A percentile compares a stretch with the other conserved stretches of the same genome.
These are phyloP conservation scores for Epichloe bromicola DNA, from an alignment of 2,329 filamentous ascomycete genomes.

Conservation along the genomic window DNA sequence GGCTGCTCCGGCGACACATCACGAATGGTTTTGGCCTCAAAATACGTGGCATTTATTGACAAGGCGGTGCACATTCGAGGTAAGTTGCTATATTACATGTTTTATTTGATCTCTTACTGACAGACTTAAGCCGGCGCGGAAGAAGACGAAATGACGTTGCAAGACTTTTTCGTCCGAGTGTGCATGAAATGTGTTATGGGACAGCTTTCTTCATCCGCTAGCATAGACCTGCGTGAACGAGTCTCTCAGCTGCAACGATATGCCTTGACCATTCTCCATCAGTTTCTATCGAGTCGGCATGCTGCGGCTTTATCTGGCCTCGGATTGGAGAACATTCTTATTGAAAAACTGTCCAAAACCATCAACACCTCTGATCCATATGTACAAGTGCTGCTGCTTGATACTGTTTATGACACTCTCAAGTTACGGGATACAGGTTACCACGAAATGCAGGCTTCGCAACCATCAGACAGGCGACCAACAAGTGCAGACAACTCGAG, in stretches of 20 bases:
- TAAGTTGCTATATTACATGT: slow-evolving; percentile 24
- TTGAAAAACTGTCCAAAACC: slow-evolving; percentile 52
- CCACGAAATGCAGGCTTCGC: slow-evolving; percentile 28
- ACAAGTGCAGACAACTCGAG: slow-evolving; percentile 28
- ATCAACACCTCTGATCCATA: slow-evolving; percentile 51
- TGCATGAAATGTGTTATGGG: slow-evolving; percentile 47
- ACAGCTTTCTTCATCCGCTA: slow-evolving; percentile 10
- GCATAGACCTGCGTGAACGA: slow-evolving; percentile 22
- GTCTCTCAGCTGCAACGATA: slow-evolving; percentile 57
- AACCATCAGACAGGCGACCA: slow-evolving; percentile 33
- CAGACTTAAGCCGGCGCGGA: slow-evolving; percentile 29
- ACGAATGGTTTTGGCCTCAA: slow-evolving; percentile 58
- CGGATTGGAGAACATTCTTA: slow-evolving; percentile 57
- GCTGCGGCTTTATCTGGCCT: slow-evolving; percentile 45
- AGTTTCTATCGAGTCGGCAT: slow-evolving; percentile 53
- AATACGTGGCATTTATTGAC: slow-evolving; percentile 23
- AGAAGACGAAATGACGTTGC: slow-evolving; percentile 46
- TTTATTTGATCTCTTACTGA: slow-evolving; percentile 10
- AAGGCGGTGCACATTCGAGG: slow-evolving; percentile 28
- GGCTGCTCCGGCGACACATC: slow-evolving; percentile 51
- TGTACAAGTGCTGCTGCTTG: slow-evolving; percentile 65
- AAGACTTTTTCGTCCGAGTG: slow-evolving; percentile 54
- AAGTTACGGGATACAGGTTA: slow-evolving; percentile 43
- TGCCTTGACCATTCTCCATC: slow-evolving; percentile 56
- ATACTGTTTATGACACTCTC: slow-evolving; percentile 62